Evolutionary conservation across 768 basidiomycete genomes (phyloP), one percentile per base, ranked within the genome.

Genomic region (Rubroboletus pulcherrimus): DNA sequence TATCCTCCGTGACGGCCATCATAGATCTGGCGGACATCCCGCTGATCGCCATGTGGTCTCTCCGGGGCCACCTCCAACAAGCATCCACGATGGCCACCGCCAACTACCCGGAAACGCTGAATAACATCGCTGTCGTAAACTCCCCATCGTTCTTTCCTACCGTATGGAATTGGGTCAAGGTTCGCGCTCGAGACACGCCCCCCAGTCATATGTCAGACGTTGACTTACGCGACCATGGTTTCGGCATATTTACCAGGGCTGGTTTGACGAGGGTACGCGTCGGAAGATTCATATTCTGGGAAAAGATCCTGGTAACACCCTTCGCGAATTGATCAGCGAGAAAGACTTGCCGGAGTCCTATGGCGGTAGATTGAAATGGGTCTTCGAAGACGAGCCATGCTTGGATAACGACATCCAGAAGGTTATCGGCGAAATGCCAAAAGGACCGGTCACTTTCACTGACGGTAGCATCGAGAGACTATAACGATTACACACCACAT

Each of bases 161-260:
- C 2, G 75, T 93, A 10, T 93, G 91, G 91, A 79, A 78, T 33
- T 93, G 91, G 91, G 78, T 93, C 66, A 90, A 89, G 76, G 86
- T 84, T 55, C 39, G 73, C 56, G 19, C 12, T 8, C 7, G 34
- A 40, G 38, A 31, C 8, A 34, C 21, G 4, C 1, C 5, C 5
- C 24, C 1, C 12, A 7, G 10, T 9, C 12, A 35, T 19, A 7
- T 12, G 11, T 11, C 4, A 21, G 31, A 21, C 33, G 10, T 49
- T 38, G 41, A 44, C 19, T 44, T 26, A 34, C 30, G 19, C n/a
- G 26, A 9, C 43, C 43, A 19, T 34, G 3, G 5, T 37, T 57
- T 57, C 38, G n/a, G 14, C 11, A 24, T 14, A 33, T 12, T 11
- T 40, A 31, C 7, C 61, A 87, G 82, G 81, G 78, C 29, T 90